These are phyloP conservation scores for Erysiphe neolycopersici DNA, from an alignment of 2,329 filamentous ascomycete genomes.

Conservation along the genomic window DNA sequence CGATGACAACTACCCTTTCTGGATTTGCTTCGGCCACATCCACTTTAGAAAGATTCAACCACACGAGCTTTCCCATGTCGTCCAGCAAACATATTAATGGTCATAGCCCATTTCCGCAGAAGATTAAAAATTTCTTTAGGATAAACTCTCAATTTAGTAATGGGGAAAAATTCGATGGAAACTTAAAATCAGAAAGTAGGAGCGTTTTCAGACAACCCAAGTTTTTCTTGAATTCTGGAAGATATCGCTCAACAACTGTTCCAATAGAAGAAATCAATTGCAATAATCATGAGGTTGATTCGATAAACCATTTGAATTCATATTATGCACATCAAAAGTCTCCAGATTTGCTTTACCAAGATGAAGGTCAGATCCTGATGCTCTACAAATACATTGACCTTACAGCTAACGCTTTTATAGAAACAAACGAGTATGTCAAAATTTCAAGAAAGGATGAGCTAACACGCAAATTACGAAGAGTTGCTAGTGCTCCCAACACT, in stretches of 20 bases:
- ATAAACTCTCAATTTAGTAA: conserved; percentile 25
- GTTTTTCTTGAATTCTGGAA: conserved; percentile 67
- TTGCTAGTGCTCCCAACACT: conserved; percentile 89
- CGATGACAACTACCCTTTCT: not conserved
- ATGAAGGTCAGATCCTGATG: conserved; percentile 83
- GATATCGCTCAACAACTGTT: conserved; percentile 71
- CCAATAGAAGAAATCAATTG: conserved; percentile 79
- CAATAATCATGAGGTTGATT: conserved; percentile 57
- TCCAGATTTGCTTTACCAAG: conserved; percentile 77
- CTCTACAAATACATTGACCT: conserved; percentile 64
- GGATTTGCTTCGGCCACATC: not conserved
- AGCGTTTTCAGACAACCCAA: conserved; percentile 53
- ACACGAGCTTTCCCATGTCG: conserved; percentile 13
- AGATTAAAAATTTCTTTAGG: conserved; percentile 44
- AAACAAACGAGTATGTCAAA: conserved; percentile 35
- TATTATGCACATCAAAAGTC: conserved; percentile 95
- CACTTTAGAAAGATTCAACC: conserved; percentile 11
- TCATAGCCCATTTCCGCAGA: conserved; percentile 35
- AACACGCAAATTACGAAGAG: conserved; percentile 71
- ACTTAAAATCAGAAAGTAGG: conserved; percentile 13
- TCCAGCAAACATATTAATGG: conserved; percentile 25
- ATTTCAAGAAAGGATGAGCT: conserved; percentile 75
- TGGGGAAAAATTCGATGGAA: conserved; percentile 16
- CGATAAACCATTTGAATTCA: conserved; percentile 81
- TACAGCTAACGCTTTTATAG: conserved; percentile 42